Evolutionary conservation across 805 yeast species (phyloP).

Genomic region (Wickerhamiella qilinensis): DNA sequence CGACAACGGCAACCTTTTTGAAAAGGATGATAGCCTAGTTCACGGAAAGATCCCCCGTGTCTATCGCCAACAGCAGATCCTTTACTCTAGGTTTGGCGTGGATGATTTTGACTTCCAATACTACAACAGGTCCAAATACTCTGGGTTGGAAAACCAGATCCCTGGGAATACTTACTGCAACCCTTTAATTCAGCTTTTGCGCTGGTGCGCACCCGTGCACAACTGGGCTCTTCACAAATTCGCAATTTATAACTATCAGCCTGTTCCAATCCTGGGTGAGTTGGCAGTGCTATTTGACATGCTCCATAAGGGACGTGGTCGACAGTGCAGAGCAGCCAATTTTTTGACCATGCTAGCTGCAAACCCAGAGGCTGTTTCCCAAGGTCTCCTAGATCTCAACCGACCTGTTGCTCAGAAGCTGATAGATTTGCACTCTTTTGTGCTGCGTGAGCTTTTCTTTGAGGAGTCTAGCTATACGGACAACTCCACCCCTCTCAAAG

Average conservation of each 20-base stretch:
- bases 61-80: constrained; percentile 55
- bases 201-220: constrained; percentile 60
- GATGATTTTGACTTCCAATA: constrained; percentile 84
- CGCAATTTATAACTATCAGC: constrained; percentile 25
- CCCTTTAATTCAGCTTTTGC: constrained; percentile 59
- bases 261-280: constrained; percentile 44
- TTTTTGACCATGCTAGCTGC: constrained; percentile 41
- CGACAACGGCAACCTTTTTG: constrained; percentile 14
- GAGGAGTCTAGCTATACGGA: constrained; percentile 27
- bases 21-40: constrained; percentile 13
- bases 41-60: constrained; percentile 48
- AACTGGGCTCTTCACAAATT: constrained; percentile 44
- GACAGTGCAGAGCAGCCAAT: constrained; percentile 68
- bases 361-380: constrained; percentile 32
- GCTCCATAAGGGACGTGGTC: constrained; percentile 68
- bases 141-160: constrained; percentile 83
- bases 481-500: background rate
- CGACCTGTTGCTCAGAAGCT: constrained; percentile 14
- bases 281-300: constrained; percentile 82
- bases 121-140: constrained; percentile 54
- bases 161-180: constrained; percentile 59
- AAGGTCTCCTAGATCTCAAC: constrained; percentile 32
- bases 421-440: constrained; percentile 42
- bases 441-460: constrained; percentile 33
- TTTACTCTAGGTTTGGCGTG: constrained; percentile 81